phyloP scores from a whole-genome alignment of 2,329 filamentous ascomycete species.

The Blumeria graminis region DNA sequence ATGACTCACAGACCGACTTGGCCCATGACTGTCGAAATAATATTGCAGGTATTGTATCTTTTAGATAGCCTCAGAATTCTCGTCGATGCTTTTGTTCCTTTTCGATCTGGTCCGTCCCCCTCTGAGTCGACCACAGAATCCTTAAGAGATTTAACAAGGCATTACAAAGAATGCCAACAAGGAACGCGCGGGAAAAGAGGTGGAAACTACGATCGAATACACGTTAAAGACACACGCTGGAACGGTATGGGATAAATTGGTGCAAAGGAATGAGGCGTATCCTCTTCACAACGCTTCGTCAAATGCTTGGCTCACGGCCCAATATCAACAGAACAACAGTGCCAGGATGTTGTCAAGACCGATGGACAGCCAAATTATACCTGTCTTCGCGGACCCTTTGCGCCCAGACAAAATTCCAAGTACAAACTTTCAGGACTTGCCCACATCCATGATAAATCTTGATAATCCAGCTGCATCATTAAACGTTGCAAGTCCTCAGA shows the following conservation, averaged over 20 bases:
- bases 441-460: neutral
- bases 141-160: neutral
- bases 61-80: neutral
- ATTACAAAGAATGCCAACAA: neutral
- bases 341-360: neutral
- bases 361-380: neutral
- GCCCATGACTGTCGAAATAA: neutral
- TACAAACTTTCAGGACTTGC: neutral
- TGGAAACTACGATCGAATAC: neutral
- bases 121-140: neutral
- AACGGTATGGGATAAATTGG: neutral
- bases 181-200: neutral
- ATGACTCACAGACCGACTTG: no score
- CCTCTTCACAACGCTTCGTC: neutral
- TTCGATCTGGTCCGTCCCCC: neutral
- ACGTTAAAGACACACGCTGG: neutral
- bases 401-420: neutral
- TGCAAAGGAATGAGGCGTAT: neutral
- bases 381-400: neutral
- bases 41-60: neutral
- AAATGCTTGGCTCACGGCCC: neutral
- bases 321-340: constrained; percentile 1
- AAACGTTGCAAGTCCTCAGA: neutral
- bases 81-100: neutral
- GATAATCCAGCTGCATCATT: neutral